phyloP scores from a whole-genome alignment of 2,329 filamentous ascomycete genomes.

The Penicillium sp. region DNA sequence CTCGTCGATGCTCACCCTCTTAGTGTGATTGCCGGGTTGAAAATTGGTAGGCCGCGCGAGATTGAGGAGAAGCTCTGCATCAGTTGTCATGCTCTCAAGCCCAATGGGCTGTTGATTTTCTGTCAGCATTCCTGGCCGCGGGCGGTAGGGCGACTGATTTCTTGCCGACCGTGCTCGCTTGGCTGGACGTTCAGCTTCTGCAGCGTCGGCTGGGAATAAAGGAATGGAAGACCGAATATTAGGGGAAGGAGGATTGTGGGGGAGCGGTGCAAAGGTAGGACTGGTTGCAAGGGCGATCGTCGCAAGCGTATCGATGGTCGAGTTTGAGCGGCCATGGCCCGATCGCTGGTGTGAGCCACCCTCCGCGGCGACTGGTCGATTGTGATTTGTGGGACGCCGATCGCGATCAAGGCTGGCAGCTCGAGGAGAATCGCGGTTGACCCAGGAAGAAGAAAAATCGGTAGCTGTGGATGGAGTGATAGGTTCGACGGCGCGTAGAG shows the following conservation, averaged over 20 bases:
- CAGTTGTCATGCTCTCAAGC: conserved; percentile 46
- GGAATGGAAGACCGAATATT: conserved; percentile 25
- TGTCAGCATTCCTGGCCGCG: conserved; percentile 26
- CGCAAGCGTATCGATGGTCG: conserved; percentile 51
- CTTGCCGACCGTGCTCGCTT: conserved; percentile 63
- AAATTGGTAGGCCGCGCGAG: conserved; percentile 43
- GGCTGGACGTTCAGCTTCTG: conserved; percentile 50
- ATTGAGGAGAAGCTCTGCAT: conserved; percentile 50
- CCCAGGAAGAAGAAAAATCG: conserved; percentile 33
- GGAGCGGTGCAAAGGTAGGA: conserved; percentile 42
- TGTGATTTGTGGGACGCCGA: conserved; percentile 21
- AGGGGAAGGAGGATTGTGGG: conserved; percentile 34
- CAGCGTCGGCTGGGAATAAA: conserved; percentile 32
- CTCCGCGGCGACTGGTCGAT: conserved; percentile 22
- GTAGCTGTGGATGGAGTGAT: conserved; percentile 41
- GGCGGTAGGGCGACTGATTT: conserved; percentile 45
- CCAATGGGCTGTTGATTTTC: conserved; percentile 33
- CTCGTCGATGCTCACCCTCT: conserved; percentile 35
- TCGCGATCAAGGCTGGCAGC: conserved; percentile 28
- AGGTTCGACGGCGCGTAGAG: conserved; percentile 48
- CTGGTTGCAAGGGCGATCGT: conserved; percentile 53
- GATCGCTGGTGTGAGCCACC: conserved; percentile 29
- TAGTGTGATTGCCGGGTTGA: conserved; percentile 26
- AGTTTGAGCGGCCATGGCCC: conserved; percentile 46
- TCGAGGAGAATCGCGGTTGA: conserved; percentile 29